Evolutionary conservation across 2,329 filamentous ascomycete species (phyloP).

Genomic region (Aaosphaeria arxii): DNA sequence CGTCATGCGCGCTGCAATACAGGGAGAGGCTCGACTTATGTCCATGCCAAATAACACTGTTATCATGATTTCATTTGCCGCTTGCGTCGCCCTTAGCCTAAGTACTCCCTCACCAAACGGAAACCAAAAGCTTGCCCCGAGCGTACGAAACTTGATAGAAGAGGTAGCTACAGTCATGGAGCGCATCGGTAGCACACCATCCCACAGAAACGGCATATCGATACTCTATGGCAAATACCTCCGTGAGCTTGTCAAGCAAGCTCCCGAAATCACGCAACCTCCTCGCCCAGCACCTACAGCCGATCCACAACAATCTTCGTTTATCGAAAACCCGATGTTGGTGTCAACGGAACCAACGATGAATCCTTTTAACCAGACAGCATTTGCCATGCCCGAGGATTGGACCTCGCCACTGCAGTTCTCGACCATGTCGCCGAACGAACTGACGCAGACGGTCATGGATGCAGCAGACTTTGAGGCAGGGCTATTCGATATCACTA

Average conservation of each 20-base stretch:
- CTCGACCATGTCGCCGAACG: slow-evolving; percentile 67
- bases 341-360: background rate
- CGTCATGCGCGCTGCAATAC: slow-evolving; percentile 70
- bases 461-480: slow-evolving; percentile 60
- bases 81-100: slow-evolving; percentile 50
- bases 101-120: slow-evolving; percentile 23
- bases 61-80: slow-evolving; percentile 74
- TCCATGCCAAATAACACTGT: slow-evolving; percentile 78
- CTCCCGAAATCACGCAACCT: slow-evolving; percentile 10
- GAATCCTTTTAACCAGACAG: background rate
- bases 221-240: slow-evolving; percentile 58
- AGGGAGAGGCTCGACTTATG: slow-evolving; percentile 65
- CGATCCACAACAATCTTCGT: slow-evolving; percentile 3
- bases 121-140: slow-evolving; percentile 29
- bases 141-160: slow-evolving; percentile 47
- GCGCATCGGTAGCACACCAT: slow-evolving; percentile 63
- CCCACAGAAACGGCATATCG: slow-evolving; percentile 66
- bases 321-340: background rate
- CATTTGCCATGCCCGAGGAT: background rate
- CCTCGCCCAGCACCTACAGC: slow-evolving; percentile 1
- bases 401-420: slow-evolving; percentile 51
- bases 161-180: slow-evolving; percentile 68
- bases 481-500: slow-evolving; percentile 54
- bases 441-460: slow-evolving; percentile 65
- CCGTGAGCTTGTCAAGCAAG: slow-evolving; percentile 40